Percentiles rank a stretch among this genome's conserved stretches.
Evolutionary conservation across 169 alveolate genomes (phyloP).

Genomic region (Plasmodium gaboni): DNA sequence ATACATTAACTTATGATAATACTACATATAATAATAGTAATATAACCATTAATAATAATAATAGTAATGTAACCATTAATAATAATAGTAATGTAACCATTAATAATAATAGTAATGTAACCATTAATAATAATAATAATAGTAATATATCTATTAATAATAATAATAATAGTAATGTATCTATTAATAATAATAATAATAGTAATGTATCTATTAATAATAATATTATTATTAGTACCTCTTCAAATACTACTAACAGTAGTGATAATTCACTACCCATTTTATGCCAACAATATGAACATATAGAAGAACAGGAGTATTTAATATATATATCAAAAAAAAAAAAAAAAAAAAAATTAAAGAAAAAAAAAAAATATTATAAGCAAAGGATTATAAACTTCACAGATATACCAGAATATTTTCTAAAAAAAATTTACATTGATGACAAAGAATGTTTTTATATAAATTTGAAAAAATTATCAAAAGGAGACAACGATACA

Average conservation of each 20-base stretch:
- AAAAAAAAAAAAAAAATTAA: conserved; percentile 2
- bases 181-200: background rate
- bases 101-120: no score
- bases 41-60: background rate
- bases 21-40: background rate
- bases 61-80: no score
- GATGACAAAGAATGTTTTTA: conserved; percentile 61
- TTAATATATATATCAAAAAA: background rate
- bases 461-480: conserved; percentile 30
- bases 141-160: background rate
- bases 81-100: background rate
- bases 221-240: background rate
- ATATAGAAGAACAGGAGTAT: conserved; percentile 3
- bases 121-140: no score
- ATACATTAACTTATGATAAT: background rate
- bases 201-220: background rate
- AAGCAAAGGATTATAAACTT: conserved; percentile 42
- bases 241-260: background rate
- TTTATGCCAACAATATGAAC: background rate
- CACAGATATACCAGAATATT: conserved; percentile 67
- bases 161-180: background rate
- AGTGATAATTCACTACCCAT: background rate
- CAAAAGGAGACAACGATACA: conserved; percentile 4
- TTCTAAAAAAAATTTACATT: conserved; percentile 38
- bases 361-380: conserved; percentile 33